Evolutionary conservation across 83 land plant species (phyloP).

Genomic region (Picea mariana): DNA sequence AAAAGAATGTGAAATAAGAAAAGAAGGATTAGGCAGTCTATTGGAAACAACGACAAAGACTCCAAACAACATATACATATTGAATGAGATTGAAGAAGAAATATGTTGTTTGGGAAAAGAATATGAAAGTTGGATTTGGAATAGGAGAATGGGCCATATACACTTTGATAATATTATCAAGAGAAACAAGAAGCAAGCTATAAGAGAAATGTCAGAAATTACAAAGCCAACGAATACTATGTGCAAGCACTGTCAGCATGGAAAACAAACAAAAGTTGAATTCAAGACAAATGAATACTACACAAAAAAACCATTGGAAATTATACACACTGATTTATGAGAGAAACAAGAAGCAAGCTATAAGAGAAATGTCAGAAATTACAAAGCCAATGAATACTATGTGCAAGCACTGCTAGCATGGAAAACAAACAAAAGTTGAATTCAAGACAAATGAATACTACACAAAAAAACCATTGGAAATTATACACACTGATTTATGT

Average conservation of each 20-base stretch:
- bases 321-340: slow-evolving; percentile 2
- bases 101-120: neutral
- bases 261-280: slow-evolving; percentile 5
- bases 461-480: neutral
- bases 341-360: neutral
- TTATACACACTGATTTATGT: slow-evolving; percentile 22
- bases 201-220: neutral
- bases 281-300: neutral
- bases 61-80: too few relatives aligned
- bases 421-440: neutral
- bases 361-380: neutral
- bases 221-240: neutral
- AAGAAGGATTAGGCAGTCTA: too few relatives aligned
- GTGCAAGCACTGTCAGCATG: slow-evolving; percentile 2
- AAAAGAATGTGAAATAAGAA: too few relatives aligned
- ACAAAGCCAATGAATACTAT: neutral
- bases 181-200: neutral
- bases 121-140: neutral
- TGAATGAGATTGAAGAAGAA: neutral
- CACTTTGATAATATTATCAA: neutral
- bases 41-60: too few relatives aligned
- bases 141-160: too few relatives aligned
- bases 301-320: neutral
- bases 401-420: slow-evolving; percentile 2
- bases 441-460: neutral